Evolutionary conservation across 164 flowering plant species (phyloP).

Genomic region (Nelumbo lutea): DNA sequence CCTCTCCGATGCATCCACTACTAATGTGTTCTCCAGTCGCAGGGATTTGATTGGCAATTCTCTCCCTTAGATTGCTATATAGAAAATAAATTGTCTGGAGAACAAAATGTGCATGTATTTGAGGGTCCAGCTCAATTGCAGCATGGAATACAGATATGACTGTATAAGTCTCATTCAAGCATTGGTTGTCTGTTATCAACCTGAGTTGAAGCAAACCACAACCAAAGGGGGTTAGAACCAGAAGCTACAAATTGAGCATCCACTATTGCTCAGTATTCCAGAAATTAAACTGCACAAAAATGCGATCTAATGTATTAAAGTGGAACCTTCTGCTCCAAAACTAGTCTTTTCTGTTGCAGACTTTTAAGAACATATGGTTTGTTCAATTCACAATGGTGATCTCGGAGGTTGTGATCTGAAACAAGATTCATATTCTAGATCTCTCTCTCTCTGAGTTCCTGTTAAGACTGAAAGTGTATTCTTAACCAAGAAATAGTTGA

Average conservation of each 20-base stretch:
- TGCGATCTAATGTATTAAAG: no score
- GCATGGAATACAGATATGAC: slow-evolving; percentile 79
- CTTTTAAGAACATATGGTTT: no score
- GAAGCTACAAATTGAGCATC: neutral
- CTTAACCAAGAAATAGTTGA: neutral
- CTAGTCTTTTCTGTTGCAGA: no score
- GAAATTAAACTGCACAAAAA: neutral
- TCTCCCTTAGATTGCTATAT: slow-evolving; percentile 61
- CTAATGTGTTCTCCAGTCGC: slow-evolving; percentile 33
- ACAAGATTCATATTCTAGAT: no score
- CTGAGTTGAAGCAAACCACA: slow-evolving; percentile 25
- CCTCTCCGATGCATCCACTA: slow-evolving; percentile 24
- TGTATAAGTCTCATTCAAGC: slow-evolving; percentile 67
- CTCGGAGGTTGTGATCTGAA: no score
- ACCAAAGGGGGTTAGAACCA: neutral
- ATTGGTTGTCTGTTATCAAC: slow-evolving; percentile 66
- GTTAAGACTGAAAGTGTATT: neutral
- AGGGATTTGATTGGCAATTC: slow-evolving; percentile 65
- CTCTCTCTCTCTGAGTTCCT: no score
- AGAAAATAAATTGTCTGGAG: slow-evolving; percentile 54
- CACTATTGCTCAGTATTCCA: neutral
- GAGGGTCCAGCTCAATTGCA: slow-evolving; percentile 72
- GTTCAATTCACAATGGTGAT: no score
- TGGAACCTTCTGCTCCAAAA: no score
- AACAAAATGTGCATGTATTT: slow-evolving; percentile 59